phyloP scores from a whole-genome alignment of 1,284 basidiomycete genomes.

The Melampsora americana region DNA sequence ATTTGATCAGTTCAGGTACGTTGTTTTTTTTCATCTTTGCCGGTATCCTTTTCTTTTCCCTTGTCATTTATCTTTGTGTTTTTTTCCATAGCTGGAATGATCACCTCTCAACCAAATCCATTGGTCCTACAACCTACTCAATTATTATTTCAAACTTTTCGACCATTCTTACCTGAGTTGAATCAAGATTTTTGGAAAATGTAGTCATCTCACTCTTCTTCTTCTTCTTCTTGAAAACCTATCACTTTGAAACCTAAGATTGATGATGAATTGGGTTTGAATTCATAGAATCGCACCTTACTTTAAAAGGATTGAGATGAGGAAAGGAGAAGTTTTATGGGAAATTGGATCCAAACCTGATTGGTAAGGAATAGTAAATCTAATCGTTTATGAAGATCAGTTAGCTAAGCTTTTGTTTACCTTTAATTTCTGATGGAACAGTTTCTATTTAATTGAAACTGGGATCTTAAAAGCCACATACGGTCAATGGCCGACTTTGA shows the following conservation, averaged over 20 bases:
- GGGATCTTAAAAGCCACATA: conserved; percentile 79
- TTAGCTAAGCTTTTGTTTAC: not conserved
- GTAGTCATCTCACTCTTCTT: conserved; percentile 56
- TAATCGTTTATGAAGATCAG: not conserved
- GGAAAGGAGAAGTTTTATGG: conserved; percentile 70
- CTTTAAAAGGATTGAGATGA: conserved; percentile 65
- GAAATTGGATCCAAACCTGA: conserved; percentile 69
- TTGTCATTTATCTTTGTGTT: not conserved
- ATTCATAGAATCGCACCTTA: conserved; percentile 62
- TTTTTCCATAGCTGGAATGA: not conserved
- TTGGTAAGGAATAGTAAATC: conserved; percentile 55
- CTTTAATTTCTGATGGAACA: not conserved
- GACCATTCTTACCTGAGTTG: conserved; percentile 48
- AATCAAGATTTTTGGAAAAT: conserved; percentile 29
- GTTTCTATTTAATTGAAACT: conserved; percentile 71
- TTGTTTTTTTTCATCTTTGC: no score
- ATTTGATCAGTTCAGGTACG: no score
- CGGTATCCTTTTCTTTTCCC: no score
- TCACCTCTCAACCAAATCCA: not conserved
- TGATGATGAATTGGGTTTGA: not conserved
- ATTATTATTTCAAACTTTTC: conserved; percentile 58
- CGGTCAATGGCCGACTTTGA: conserved; percentile 57
- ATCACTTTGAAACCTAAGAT: not conserved
- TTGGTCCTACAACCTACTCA: conserved; percentile 54
- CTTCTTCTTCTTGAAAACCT: conserved; percentile 46